Evolutionary conservation across 176 grass and related monocot species (phyloP).

Genomic region (Secale cereale): DNA sequence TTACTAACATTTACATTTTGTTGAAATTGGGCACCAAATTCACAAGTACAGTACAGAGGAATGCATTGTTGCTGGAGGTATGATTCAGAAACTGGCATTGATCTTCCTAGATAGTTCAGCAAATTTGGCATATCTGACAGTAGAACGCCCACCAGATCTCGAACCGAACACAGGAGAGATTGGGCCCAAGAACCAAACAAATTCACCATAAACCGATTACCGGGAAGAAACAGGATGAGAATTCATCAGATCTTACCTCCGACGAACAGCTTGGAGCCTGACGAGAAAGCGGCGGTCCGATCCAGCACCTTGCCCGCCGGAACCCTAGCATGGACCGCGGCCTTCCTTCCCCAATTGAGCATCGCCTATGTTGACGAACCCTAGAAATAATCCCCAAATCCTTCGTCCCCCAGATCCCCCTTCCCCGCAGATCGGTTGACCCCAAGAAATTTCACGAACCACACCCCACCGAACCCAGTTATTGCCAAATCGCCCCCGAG

Average conservation of each 20-base stretch:
- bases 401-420: neutral
- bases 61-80: too few species aligned
- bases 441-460: neutral
- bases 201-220: too few species aligned
- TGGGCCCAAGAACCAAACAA: neutral
- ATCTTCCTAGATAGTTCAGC: neutral
- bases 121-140: neutral
- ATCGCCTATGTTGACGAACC: neutral
- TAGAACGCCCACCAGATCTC: neutral
- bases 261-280: constrained; percentile 38
- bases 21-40: too few species aligned
- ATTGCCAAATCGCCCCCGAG: neutral
- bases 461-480: neutral
- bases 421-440: neutral
- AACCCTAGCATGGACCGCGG: too few species aligned
- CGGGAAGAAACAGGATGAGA: neutral
- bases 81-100: neutral
- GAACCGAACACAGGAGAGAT: neutral
- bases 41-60: too few species aligned
- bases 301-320: neutral
- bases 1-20: too few species aligned
- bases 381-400: neutral
- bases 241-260: constrained; percentile 15
- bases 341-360: neutral
- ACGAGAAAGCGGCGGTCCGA: neutral